Conservation (phyloP, 2,329 filamentous ascomycete species). For the Septoria petroselini region DNA sequence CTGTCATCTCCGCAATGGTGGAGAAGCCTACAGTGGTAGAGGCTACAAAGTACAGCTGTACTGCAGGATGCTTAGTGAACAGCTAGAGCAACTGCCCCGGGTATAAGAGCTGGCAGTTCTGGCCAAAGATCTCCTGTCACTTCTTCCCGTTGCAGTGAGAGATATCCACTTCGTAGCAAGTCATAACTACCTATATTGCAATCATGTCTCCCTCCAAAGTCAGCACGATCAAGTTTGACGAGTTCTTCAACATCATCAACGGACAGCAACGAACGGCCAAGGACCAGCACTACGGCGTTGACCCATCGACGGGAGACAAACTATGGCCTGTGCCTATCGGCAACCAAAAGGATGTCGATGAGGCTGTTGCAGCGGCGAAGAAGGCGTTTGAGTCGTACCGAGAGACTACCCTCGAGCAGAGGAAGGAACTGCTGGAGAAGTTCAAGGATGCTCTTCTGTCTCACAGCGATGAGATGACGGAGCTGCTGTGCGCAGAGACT, state of each 20-base stretch:
- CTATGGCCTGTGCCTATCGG: constrained; percentile 40
- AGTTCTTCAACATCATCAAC: constrained; percentile 42
- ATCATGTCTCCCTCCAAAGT: constrained; percentile 49
- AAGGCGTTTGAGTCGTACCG: constrained; percentile 41
- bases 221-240: constrained; percentile 38
- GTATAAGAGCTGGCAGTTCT: constrained; percentile 14
- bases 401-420: constrained; percentile 35
- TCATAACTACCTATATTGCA: constrained; percentile 2
- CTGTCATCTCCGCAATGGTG: neutral
- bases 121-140: no score
- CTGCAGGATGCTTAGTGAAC: no score
- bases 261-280: constrained; percentile 37
- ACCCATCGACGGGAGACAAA: constrained; percentile 40
- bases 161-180: neutral
- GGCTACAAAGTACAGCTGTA: no score
- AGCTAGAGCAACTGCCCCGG: constrained; percentile 8
- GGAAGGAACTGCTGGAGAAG: constrained; percentile 39
- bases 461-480: constrained; percentile 39
- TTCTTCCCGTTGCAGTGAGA: neutral
- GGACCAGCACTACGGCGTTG: constrained; percentile 36
- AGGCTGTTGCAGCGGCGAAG: constrained; percentile 38
- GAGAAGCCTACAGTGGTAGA: no score
- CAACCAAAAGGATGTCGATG: constrained; percentile 40
- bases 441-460: constrained; percentile 35
- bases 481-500: constrained; percentile 39